Percentiles rank a stretch among this genome's conserved stretches.
Conservation (phyloP, 768 basidiomycete genomes). For the Podaxis pistillaris region DNA sequence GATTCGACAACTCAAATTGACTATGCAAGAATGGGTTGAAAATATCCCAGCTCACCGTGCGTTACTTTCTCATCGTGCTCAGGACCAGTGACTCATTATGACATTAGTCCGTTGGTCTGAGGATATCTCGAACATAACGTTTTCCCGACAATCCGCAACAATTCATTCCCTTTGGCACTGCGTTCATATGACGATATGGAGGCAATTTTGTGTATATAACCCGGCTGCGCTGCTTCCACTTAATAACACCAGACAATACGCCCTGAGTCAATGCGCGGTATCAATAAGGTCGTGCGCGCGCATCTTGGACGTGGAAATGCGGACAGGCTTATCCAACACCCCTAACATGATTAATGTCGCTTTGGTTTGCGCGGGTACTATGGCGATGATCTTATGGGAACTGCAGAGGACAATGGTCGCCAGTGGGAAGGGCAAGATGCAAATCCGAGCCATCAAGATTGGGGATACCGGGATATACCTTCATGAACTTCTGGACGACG, state of each 20-base stretch:
- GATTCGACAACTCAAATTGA: conserved; percentile 64
- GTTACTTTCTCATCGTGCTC: conserved; percentile 21
- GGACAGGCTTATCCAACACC: conserved; percentile 39
- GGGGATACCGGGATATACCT: conserved; percentile 5
- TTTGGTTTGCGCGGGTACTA: conserved; percentile 49
- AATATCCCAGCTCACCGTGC: conserved; percentile 65
- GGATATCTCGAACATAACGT: conserved; percentile 41
- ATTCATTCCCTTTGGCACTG: conserved; percentile 58
- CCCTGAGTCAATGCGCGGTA: conserved; percentile 4
- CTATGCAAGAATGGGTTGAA: conserved; percentile 71
- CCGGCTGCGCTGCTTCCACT: not conserved
- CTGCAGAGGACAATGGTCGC: conserved; percentile 37
- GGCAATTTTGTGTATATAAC: conserved; percentile 16
- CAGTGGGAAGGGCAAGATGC: conserved; percentile 19
- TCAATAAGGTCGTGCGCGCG: conserved; percentile 59
- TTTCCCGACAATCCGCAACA: conserved; percentile 56
- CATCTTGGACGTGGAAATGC: conserved; percentile 54
- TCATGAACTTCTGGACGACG: conserved; percentile 34
- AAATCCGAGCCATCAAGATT: conserved; percentile 3
- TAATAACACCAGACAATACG: not conserved
- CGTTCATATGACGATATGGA: conserved; percentile 36
- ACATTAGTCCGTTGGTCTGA: conserved; percentile 47
- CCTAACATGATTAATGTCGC: conserved; percentile 43
- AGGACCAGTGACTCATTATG: not conserved
- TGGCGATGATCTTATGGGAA: conserved; percentile 61